Percentiles rank a stretch among this genome's conserved stretches.
These are phyloP conservation scores for Rosa hybrid DNA, from an alignment of 331 rosid genomes.

Conservation along the genomic window DNA sequence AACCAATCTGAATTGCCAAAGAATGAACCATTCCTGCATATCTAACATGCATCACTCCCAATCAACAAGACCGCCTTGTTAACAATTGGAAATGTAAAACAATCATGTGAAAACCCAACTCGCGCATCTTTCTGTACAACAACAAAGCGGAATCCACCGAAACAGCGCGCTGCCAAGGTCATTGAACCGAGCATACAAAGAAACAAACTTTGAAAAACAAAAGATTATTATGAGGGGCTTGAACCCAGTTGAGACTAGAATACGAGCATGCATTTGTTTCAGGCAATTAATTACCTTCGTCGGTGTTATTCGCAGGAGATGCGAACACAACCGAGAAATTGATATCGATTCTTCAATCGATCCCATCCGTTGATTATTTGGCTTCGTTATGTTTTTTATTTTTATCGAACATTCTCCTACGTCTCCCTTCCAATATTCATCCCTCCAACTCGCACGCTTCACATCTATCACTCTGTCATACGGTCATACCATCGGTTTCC, in stretches of 20 bases:
- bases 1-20: slow-evolving; percentile 47
- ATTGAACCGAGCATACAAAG: slow-evolving; percentile 31
- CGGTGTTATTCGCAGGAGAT: no score
- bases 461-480: no score
- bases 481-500: no score
- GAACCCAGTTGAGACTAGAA: slow-evolving; percentile 34
- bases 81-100: slow-evolving; percentile 45
- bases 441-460: no score
- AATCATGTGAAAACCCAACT: slow-evolving; percentile 43
- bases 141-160: slow-evolving; percentile 35
- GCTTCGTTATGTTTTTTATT: no score
- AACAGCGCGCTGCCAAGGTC: slow-evolving; percentile 39
- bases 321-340: no score
- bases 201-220: slow-evolving; percentile 29
- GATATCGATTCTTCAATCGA: no score
- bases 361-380: no score
- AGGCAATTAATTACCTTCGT: background rate
- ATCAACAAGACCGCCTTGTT: slow-evolving; percentile 33
- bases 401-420: no score
- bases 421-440: no score
- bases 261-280: slow-evolving; percentile 38
- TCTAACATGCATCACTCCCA: slow-evolving; percentile 18
- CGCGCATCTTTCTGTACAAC: slow-evolving; percentile 43
- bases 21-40: slow-evolving; percentile 52
- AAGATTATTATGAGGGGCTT: background rate